Conservation (phyloP, 1,284 basidiomycete species). For the Lignosus rhinocerotis region DNA sequence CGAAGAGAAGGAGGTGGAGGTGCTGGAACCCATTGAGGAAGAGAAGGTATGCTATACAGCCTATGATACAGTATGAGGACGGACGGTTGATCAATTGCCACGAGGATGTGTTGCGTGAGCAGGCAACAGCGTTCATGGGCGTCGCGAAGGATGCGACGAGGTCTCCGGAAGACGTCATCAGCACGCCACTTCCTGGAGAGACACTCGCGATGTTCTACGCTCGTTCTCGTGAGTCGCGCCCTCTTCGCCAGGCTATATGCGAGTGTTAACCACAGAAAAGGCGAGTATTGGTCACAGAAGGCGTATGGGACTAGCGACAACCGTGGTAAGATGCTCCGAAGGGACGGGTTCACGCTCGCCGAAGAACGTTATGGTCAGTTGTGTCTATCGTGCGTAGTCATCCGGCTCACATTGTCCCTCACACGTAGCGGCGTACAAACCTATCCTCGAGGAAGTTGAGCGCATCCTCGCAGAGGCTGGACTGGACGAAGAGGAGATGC, state of each 20-base stretch:
- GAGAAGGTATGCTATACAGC: slow-evolving; percentile 22
- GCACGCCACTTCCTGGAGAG: slow-evolving; percentile 89
- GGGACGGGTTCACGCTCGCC: slow-evolving; percentile 78
- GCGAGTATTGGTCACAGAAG: slow-evolving; percentile 81
- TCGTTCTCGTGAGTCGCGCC: slow-evolving; percentile 59
- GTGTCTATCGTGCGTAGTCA: neutral
- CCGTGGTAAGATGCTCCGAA: slow-evolving; percentile 79
- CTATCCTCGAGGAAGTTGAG: slow-evolving; percentile 80
- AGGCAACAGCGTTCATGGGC: slow-evolving; percentile 75
- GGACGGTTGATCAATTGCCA: neutral
- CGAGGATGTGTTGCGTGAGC: slow-evolving; percentile 57
- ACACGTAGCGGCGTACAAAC: slow-evolving; percentile 66
- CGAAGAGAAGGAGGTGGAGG: slow-evolving; percentile 16
- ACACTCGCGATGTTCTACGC: slow-evolving; percentile 85
- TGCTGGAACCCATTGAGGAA: slow-evolving; percentile 19
- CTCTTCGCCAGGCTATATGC: neutral
- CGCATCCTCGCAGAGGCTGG: slow-evolving; percentile 85
- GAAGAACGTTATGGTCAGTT: slow-evolving; percentile 50
- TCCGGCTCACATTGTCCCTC: neutral
- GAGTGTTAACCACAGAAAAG: slow-evolving; percentile 34
- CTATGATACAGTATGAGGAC: neutral
- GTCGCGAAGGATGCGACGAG: slow-evolving; percentile 66
- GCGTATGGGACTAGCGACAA: slow-evolving; percentile 64
- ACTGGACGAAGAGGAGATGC: slow-evolving; percentile 83
- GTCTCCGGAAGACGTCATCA: slow-evolving; percentile 73